These are phyloP conservation scores for Candida vaughaniae DNA, from an alignment of 805 yeast genomes.

Conservation along the genomic window DNA sequence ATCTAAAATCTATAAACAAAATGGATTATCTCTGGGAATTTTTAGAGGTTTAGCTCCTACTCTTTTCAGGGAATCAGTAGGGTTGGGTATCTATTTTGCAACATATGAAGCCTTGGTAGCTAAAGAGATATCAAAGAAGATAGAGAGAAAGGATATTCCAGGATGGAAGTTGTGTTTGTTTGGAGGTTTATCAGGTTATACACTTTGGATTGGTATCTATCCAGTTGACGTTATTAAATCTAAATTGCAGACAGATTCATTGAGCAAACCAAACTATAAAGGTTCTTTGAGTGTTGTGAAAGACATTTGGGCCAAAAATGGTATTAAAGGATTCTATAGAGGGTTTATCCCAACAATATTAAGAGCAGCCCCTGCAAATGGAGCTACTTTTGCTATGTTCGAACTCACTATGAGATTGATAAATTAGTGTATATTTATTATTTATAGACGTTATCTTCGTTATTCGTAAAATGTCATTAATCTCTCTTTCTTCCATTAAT, in stretches of 20 bases:
- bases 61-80: slow-evolving; percentile 77
- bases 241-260: slow-evolving; percentile 68
- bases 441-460: slow-evolving; percentile 2
- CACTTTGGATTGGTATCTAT: slow-evolving; percentile 81
- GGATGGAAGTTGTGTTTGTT: slow-evolving; percentile 82
- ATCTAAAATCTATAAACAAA: slow-evolving; percentile 49
- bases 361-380: slow-evolving; percentile 98
- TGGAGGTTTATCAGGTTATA: slow-evolving; percentile 90
- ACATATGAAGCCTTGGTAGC: slow-evolving; percentile 88
- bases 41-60: slow-evolving; percentile 86
- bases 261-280: slow-evolving; percentile 57
- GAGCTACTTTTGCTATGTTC: slow-evolving; percentile 92
- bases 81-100: slow-evolving; percentile 84
- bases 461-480: slow-evolving; percentile 2
- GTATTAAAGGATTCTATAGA: slow-evolving; percentile 76
- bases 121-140: slow-evolving; percentile 47
- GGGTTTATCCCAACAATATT: slow-evolving; percentile 91
- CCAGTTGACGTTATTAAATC: slow-evolving; percentile 93
- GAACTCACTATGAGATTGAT: slow-evolving; percentile 80
- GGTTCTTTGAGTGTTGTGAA: slow-evolving; percentile 59
- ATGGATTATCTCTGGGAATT: slow-evolving; percentile 55
- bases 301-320: slow-evolving; percentile 54
- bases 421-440: slow-evolving; percentile 21
- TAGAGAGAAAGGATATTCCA: slow-evolving; percentile 71
- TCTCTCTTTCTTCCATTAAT: background rate